A percentile compares a stretch with the other conserved stretches of the same genome.
Evolutionary conservation across 306 rosid genomes (phyloP).

Genomic region (Mimosa bimucronata): DNA sequence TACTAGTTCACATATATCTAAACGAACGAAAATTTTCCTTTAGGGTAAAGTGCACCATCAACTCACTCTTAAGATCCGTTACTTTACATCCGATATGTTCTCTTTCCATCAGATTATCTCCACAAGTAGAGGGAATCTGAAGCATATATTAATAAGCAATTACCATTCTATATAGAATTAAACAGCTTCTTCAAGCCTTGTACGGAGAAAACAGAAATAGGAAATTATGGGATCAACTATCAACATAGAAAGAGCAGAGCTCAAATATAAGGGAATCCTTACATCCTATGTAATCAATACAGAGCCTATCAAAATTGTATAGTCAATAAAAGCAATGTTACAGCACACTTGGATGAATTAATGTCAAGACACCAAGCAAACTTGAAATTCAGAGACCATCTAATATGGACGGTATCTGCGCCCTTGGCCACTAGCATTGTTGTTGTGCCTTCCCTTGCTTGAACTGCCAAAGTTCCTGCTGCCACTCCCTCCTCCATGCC

Average conservation of each 20-base stretch:
- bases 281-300: slow-evolving; percentile 28
- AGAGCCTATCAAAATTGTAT: slow-evolving; percentile 33
- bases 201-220: background rate
- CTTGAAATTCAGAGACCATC: slow-evolving; percentile 27
- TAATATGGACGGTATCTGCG: slow-evolving; percentile 90
- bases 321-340: slow-evolving; percentile 22
- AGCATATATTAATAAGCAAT: background rate
- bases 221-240: slow-evolving; percentile 4
- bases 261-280: slow-evolving; percentile 17
- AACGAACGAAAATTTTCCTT: background rate
- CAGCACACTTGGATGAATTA: slow-evolving; percentile 28
- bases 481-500: slow-evolving; percentile 66
- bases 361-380: slow-evolving; percentile 2
- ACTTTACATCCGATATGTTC: background rate
- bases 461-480: slow-evolving; percentile 58
- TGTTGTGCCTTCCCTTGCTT: slow-evolving; percentile 63
- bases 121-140: background rate
- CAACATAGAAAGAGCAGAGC: slow-evolving; percentile 26
- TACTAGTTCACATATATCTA: background rate
- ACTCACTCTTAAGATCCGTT: background rate
- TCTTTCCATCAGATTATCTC: background rate
- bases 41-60: background rate
- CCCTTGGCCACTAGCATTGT: slow-evolving; percentile 66
- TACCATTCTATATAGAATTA: background rate
- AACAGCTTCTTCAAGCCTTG: background rate